Base-by-base conservation (phyloP, 192 early-diverging fungal species). In the Gigaspora rosea region DNA sequence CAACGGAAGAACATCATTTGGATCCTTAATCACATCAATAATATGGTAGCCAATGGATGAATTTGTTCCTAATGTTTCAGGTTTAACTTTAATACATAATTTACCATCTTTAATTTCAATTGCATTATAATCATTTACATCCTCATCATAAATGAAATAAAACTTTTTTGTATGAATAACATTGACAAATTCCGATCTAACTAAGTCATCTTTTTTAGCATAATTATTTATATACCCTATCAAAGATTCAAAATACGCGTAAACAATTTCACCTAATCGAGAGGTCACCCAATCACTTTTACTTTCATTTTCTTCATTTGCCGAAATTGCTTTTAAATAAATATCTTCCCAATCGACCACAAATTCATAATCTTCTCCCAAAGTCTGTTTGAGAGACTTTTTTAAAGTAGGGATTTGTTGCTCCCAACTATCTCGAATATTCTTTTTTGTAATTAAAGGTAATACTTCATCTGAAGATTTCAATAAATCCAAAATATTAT, bases 401-500 rank as follows among this genome's bases (percentile, higher is more conserved):
- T 72, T 72, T 6, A 72, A 15, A 7, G 0, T 0, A 27, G 71
- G 51, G 2, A 57, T 12, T 36, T 72, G 51, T 48, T 54, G 18
- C 52, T 72, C 71, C 71, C 71, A 72, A 9, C 35, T 51, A 72
- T 72, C 71, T 2, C 71, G 71, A 56, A 72, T 72, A 72, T 56
- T 72, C 7, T 35, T 72, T 48, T 72, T 72, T 1, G 71, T 56
- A 33, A 16, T 35, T 32, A 72, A 18, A 11, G 71, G 71, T 56
- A 72, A 32, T 33, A 54, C 50, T 57, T 72, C 71, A 41, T 41
- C 52, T 27, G 16, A 33, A 41, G 12, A 35, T 57, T 72, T 72
- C 35, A 72, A 52, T 15, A 49, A n/a, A 16, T 72, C 48, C 9
- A 72, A 12, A 8, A 72, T 7, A 41, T 72, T 49, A 56, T 72